Base-by-base conservation (phyloP, 129 eudicot species). In the Helianthus annuus region DNA sequence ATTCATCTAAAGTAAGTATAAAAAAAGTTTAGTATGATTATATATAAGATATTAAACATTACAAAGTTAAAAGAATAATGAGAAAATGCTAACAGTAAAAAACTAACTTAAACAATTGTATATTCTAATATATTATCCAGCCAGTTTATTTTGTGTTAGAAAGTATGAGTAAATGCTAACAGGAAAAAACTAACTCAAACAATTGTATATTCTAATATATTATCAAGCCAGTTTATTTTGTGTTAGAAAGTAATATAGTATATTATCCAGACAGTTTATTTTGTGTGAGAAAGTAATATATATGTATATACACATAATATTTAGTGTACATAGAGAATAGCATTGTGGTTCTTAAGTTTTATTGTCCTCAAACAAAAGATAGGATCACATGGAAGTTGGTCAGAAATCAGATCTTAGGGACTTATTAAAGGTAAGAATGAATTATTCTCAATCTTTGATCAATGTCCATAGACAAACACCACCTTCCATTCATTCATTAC, bases 331-430 rank as follows among this genome's bases (percentile, higher is more conserved):
- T 32, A 32, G 52, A 76, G 11, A 68, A 70, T 64, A 70, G 29
- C 45, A 70, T 53, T 54, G 64, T 78, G 77, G 61, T 29, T 64
- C 15, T 15, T 38, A 69, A 19, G 62, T 46, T 29, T 52, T n/a
- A 76, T 34, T 24, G 38, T 51, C 39, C 7, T 17, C 3, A 60
- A 59, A 61, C 40, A 24, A 69, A 52, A 24, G 77, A 70, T 71
- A 16, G 58, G 68, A 63, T 71, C 82, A 78, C 82, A 78, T 78
- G 82, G 72, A 78, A 53, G 64, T 75, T 62, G 80, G 72, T 80
- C 84, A 80, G 80, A 70, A 69, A 75, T 75, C 84, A 80, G 84
- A 80, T 75, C 84, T 80, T 69, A 61, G 27, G 53, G 80, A 75
- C 66, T 80, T 69, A 74, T 59, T 74, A 71, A 74, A 64, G 49